Evolutionary conservation across 805 yeast genomes (phyloP).

Genomic region (Yarrowia sp.): DNA sequence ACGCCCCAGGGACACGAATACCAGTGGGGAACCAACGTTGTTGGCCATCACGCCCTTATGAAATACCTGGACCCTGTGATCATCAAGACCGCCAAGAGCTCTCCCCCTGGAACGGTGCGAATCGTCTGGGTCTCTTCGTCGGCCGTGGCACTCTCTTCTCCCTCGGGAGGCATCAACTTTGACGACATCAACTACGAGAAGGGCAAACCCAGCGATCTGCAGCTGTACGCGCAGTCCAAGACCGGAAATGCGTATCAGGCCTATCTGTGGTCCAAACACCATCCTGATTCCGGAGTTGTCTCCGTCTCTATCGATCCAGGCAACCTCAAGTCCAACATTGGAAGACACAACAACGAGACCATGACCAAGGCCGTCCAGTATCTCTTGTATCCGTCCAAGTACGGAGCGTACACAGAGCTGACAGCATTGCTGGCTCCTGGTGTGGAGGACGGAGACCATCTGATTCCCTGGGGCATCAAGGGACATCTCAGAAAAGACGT

Average conservation of each 20-base stretch:
- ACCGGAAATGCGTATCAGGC: constrained; percentile 44
- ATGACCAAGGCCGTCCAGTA: neutral
- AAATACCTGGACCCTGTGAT: constrained; percentile 43
- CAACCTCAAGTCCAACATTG: constrained; percentile 40
- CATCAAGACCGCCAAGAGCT: constrained; percentile 37
- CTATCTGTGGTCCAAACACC: constrained; percentile 40
- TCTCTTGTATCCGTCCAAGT: constrained; percentile 33
- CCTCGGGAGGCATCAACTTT: constrained; percentile 39
- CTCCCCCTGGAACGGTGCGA: constrained; percentile 40
- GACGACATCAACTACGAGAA: constrained; percentile 39
- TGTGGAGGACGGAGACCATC: constrained; percentile 42
- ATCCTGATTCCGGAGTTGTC: constrained; percentile 40
- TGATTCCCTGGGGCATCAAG: constrained; percentile 46
- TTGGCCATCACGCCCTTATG: constrained; percentile 48
- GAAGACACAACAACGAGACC: constrained; percentile 32
- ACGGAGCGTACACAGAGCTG: constrained; percentile 49
- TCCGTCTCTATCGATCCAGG: constrained; percentile 47
- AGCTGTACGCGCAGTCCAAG: constrained; percentile 46
- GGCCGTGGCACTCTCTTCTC: constrained; percentile 29
- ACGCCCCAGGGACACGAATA: constrained; percentile 48
- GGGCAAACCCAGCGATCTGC: neutral
- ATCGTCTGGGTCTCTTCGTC: constrained; percentile 49
- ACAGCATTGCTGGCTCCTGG: constrained; percentile 46
- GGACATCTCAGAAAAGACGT: constrained; percentile 44
- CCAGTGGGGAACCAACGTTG: constrained; percentile 48